phyloP scores from a whole-genome alignment of 192 early-diverging fungal genomes.

The Geosiphon pyriformis region DNA sequence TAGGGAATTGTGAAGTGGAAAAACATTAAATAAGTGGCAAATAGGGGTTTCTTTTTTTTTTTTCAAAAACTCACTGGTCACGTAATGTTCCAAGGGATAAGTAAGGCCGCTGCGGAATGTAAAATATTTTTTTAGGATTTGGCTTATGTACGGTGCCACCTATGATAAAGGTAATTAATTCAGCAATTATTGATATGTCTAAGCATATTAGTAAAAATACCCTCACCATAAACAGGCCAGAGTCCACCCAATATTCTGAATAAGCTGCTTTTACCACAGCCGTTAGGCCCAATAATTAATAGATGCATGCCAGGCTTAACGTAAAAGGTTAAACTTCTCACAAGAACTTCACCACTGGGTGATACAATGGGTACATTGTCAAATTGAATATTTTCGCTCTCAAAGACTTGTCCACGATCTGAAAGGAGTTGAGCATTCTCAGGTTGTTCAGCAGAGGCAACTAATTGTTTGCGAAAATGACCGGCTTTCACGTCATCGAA shows the following conservation, averaged over 20 bases:
- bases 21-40: background rate
- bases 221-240: slow-evolving; percentile 88
- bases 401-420: slow-evolving; percentile 62
- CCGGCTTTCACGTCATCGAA: slow-evolving; percentile 83
- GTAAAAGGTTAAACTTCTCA: slow-evolving; percentile 79
- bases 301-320: slow-evolving; percentile 88
- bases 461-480: slow-evolving; percentile 69
- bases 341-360: slow-evolving; percentile 90
- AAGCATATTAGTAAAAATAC: background rate
- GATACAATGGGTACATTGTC: slow-evolving; percentile 88
- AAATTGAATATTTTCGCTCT: slow-evolving; percentile 83
- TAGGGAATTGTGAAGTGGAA: slow-evolving; percentile 17
- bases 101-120: slow-evolving; percentile 99
- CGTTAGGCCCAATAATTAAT: slow-evolving; percentile 92
- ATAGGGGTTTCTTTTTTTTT: too few relatives aligned
- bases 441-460: slow-evolving; percentile 48
- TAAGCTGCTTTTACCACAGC: slow-evolving; percentile 88
- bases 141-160: slow-evolving; percentile 70
- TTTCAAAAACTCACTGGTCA: slow-evolving; percentile 62
- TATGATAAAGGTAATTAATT: slow-evolving; percentile 19
- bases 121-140: slow-evolving; percentile 84
- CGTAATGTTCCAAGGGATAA: slow-evolving; percentile 88
- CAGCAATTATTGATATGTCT: background rate
- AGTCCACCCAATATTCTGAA: slow-evolving; percentile 95
- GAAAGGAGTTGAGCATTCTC: slow-evolving; percentile 50